These are phyloP conservation scores for Shiraia sp. DNA, from an alignment of 2,329 filamentous ascomycete genomes.

Conservation along the genomic window DNA sequence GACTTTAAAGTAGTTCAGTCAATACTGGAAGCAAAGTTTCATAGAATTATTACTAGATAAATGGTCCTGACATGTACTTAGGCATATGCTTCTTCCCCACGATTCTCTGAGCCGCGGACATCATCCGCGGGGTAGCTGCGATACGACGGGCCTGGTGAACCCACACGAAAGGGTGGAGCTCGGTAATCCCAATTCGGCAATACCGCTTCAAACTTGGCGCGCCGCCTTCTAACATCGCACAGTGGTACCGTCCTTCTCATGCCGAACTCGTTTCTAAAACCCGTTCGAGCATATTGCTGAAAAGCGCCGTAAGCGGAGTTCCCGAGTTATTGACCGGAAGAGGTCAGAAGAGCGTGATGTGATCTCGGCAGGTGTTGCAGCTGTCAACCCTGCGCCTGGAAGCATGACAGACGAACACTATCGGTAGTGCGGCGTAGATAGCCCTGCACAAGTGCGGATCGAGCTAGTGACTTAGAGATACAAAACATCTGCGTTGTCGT, in stretches of 20 bases:
- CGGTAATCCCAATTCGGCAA: conserved; percentile 9
- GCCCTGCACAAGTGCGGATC: too few relatives aligned
- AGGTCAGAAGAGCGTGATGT: not conserved
- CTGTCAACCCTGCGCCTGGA: too few relatives aligned
- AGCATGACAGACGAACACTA: conserved; percentile 1
- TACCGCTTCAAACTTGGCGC: too few relatives aligned
- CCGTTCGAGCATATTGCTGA: too few relatives aligned
- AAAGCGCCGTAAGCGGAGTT: too few relatives aligned
- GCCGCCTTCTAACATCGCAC: too few relatives aligned
- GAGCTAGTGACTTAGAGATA: conserved; percentile 2
- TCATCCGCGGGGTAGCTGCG: too few relatives aligned
- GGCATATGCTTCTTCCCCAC: not conserved
- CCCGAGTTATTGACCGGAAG: not conserved
- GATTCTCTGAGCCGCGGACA: not conserved
- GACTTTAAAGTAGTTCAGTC: too few relatives aligned
- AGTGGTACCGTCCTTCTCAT: too few relatives aligned
- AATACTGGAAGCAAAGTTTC: not conserved
- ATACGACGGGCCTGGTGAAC: too few relatives aligned
- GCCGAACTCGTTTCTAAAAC: too few relatives aligned
- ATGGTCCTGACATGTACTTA: not conserved
- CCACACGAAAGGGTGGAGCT: too few relatives aligned
- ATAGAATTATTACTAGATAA: not conserved
- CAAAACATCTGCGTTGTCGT: conserved; percentile 4
- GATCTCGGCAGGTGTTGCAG: conserved; percentile 5
- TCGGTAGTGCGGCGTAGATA: conserved; percentile 3